phyloP scores from a whole-genome alignment of 352 stramenopile species.

The Globisporangium ultimum region DNA sequence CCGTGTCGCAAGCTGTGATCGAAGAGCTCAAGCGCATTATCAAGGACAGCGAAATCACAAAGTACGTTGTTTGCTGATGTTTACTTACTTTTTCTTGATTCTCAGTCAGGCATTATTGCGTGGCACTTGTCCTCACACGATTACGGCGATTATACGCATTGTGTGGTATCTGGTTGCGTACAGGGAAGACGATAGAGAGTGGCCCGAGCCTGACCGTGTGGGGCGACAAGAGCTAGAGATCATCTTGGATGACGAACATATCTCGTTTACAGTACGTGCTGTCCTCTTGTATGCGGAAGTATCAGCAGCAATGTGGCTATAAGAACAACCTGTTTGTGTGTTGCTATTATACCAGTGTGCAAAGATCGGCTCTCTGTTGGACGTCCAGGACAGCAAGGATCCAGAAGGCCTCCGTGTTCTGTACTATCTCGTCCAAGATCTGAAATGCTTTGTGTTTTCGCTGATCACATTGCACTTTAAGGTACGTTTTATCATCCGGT shows the following conservation, averaged over 20 bases:
- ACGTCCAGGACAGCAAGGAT: slow-evolving; percentile 96
- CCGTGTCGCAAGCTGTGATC: slow-evolving; percentile 88
- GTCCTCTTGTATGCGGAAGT: background rate
- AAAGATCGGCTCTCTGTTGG: slow-evolving; percentile 94
- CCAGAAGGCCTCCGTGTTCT: slow-evolving; percentile 92
- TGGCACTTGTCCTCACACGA: background rate
- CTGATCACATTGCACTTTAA: slow-evolving; percentile 98
- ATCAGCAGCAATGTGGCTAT: background rate
- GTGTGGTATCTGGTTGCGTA: background rate
- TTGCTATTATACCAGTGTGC: slow-evolving; percentile 58
- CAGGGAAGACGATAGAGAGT: slow-evolving; percentile 94
- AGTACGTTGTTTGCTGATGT: slow-evolving; percentile 38
- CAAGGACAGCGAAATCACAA: slow-evolving; percentile 88
- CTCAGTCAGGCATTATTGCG: background rate
- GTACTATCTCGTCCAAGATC: slow-evolving; percentile 97
- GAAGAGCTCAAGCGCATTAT: slow-evolving; percentile 95
- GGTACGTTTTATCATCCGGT: slow-evolving; percentile 29
- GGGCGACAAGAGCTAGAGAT: slow-evolving; percentile 96
- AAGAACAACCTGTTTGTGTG: background rate
- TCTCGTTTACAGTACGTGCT: slow-evolving; percentile 91
- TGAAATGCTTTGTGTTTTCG: slow-evolving; percentile 96
- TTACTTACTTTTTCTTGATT: background rate
- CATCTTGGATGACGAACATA: slow-evolving; percentile 94
- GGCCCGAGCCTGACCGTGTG: slow-evolving; percentile 91
- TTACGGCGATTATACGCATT: background rate